phyloP scores from a whole-genome alignment of 2,329 filamentous ascomycete species.

The Fusarium sulawesiense region DNA sequence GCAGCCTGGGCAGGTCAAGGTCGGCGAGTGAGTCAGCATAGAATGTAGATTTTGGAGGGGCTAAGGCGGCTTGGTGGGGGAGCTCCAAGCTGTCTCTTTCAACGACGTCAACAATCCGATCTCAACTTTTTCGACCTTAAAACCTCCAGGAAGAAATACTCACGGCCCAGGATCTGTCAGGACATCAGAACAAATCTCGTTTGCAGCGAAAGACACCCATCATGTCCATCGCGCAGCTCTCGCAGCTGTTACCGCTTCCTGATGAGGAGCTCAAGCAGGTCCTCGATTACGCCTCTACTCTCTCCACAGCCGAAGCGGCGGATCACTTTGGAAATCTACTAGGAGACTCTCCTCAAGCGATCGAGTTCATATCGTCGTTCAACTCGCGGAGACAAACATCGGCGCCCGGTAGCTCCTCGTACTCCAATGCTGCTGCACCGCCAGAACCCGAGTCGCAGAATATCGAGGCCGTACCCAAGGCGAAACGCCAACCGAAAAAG shows the following conservation, averaged over 20 bases:
- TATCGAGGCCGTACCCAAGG: slow-evolving; percentile 61
- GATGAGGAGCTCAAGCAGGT: slow-evolving; percentile 86
- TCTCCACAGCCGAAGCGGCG: slow-evolving; percentile 81
- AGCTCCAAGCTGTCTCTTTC: slow-evolving; percentile 36
- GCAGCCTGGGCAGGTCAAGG: not conserved
- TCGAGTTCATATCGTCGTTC: slow-evolving; percentile 84
- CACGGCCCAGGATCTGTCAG: no score
- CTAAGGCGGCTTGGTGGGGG: slow-evolving; percentile 30
- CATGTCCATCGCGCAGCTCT: slow-evolving; percentile 75
- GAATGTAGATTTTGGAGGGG: slow-evolving; percentile 30
- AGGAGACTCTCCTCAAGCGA: slow-evolving; percentile 80
- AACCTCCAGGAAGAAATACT: not conserved
- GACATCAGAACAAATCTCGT: fast-evolving
- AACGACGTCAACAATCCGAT: slow-evolving; percentile 33
- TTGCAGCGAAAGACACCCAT: not conserved
- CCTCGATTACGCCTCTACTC: slow-evolving; percentile 80
- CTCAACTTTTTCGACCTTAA: not conserved
- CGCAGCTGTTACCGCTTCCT: slow-evolving; percentile 84
- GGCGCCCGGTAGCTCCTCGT: slow-evolving; percentile 30
- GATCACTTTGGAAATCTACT: slow-evolving; percentile 90
- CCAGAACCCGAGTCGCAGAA: slow-evolving; percentile 37
- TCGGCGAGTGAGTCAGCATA: slow-evolving; percentile 40
- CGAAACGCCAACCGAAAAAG: slow-evolving; percentile 60
- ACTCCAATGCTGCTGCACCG: slow-evolving; percentile 42
- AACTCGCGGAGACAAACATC: slow-evolving; percentile 72